These are phyloP conservation scores for Bidens hawaiensis DNA, from an alignment of 140 eudicot genomes.

Conservation along the genomic window DNA sequence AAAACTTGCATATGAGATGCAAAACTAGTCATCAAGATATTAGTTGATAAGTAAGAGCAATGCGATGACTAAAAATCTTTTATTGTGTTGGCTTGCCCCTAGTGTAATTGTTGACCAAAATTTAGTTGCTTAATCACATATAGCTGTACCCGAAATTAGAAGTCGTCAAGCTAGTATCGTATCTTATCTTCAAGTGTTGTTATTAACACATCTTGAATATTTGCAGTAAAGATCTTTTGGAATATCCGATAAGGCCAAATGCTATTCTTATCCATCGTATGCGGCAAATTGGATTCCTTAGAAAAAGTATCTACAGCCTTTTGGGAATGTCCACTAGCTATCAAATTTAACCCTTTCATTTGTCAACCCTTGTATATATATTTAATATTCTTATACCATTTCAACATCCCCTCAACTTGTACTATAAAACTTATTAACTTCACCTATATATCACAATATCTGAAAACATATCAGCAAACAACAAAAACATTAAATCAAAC, in stretches of 20 bases:
- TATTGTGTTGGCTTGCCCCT: neutral
- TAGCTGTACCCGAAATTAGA: neutral
- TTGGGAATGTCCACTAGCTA: slow-evolving; percentile 28
- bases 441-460: slow-evolving; percentile 16
- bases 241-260: slow-evolving; percentile 11
- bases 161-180: neutral
- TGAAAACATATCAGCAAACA: neutral
- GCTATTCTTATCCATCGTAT: neutral
- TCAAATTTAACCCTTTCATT: neutral
- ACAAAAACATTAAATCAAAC: neutral
- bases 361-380: slow-evolving; percentile 8
- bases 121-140: neutral
- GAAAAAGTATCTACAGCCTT: slow-evolving; percentile 6
- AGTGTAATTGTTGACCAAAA: neutral
- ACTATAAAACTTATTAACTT: neutral
- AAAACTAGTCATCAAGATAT: no score
- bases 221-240: slow-evolving; percentile 19
- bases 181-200: neutral
- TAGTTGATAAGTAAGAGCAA: no score
- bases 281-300: slow-evolving; percentile 24
- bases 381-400: neutral
- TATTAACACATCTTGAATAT: neutral
- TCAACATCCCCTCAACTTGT: neutral
- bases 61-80: neutral
- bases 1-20: neutral